Percentiles rank a stretch among this genome's conserved stretches.
Conservation (phyloP, 768 basidiomycete species). For the Agaricus subrufescens region DNA sequence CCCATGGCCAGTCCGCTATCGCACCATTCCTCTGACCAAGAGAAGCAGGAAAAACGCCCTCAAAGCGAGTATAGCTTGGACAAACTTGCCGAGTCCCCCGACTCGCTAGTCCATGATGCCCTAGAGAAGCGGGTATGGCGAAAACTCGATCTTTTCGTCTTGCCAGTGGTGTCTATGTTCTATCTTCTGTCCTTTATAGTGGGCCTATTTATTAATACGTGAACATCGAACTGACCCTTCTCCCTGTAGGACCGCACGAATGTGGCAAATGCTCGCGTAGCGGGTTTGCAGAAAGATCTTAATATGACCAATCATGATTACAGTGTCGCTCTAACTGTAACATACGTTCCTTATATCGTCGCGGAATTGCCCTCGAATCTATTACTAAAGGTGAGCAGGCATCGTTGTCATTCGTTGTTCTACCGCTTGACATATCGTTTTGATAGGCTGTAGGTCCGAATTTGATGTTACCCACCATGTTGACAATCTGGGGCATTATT, state of each 20-base stretch:
- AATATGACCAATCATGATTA: conserved; percentile 45
- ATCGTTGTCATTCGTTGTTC: too few species aligned
- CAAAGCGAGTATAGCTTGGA: conserved; percentile 18
- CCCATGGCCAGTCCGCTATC: conserved; percentile 21
- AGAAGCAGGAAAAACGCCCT: conserved; percentile 20
- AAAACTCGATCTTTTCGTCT: conserved; percentile 43
- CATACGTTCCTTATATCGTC: conserved; percentile 50
- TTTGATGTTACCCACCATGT: conserved; percentile 53
- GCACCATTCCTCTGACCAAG: conserved; percentile 21
- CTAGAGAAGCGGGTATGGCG: conserved; percentile 41
- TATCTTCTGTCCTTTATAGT: conserved; percentile 53
- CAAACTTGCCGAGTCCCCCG: conserved; percentile 12
- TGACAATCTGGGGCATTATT: conserved; percentile 67
- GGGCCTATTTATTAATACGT: conserved; percentile 11
- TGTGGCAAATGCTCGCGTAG: conserved; percentile 56
- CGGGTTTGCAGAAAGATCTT: conserved; percentile 52
- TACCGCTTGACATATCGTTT: neutral
- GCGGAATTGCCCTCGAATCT: conserved; percentile 62
- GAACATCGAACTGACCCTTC: neutral
- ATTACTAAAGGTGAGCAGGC: conserved; percentile 39
- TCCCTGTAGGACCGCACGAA: conserved; percentile 44
- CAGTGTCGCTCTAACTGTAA: conserved; percentile 43
- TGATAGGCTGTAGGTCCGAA: conserved; percentile 50
- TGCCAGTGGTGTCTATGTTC: conserved; percentile 45
- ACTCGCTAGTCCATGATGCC: conserved; percentile 16